These are phyloP conservation scores for Fusarium multiceps DNA, from an alignment of 2,329 filamentous ascomycete species.

Conservation along the genomic window DNA sequence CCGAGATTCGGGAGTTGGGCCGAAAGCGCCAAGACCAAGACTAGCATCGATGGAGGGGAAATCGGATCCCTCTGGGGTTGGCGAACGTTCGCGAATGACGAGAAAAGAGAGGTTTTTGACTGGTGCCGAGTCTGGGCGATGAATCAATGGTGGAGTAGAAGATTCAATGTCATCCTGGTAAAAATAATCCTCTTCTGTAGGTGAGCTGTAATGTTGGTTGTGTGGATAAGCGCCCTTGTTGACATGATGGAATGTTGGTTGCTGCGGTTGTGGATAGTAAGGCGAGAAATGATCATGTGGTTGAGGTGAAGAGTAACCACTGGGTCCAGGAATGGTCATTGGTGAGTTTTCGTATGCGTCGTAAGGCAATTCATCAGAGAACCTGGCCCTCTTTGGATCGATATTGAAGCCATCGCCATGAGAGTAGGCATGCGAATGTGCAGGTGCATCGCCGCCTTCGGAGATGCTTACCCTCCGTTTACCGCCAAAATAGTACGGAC, in stretches of 20 bases:
- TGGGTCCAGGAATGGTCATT: conserved; percentile 16
- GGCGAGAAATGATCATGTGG: neutral
- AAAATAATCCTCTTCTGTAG: conserved; percentile 24
- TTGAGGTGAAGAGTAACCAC: conserved; percentile 13
- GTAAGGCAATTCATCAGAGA: conserved; percentile 32
- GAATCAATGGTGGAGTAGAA: conserved; percentile 20
- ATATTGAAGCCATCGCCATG: conserved; percentile 39
- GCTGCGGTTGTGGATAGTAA: conserved; percentile 14
- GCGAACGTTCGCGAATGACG: conserved; percentile 53
- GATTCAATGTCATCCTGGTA: conserved; percentile 27
- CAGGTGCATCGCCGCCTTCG: conserved; percentile 44
- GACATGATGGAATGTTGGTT: conserved; percentile 9
- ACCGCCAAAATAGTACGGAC: conserved; percentile 50
- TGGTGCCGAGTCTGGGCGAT: conserved; percentile 44
- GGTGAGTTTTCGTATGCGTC: conserved; percentile 24
- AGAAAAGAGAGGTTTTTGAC: conserved; percentile 52
- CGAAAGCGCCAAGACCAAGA: conserved; percentile 31
- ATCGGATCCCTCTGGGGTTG: conserved; percentile 39
- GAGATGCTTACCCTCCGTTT: conserved; percentile 55
- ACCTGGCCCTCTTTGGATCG: conserved; percentile 41
- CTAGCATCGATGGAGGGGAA: conserved; percentile 31
- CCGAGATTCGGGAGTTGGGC: conserved; percentile 30
- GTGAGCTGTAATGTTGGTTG: conserved; percentile 3
- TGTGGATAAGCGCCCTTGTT: conserved; percentile 21
- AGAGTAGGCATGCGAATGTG: neutral